A percentile compares a stretch with the other conserved stretches of the same genome.
Evolutionary conservation across 768 basidiomycete genomes (phyloP).

Genomic region (Boletus sp.): DNA sequence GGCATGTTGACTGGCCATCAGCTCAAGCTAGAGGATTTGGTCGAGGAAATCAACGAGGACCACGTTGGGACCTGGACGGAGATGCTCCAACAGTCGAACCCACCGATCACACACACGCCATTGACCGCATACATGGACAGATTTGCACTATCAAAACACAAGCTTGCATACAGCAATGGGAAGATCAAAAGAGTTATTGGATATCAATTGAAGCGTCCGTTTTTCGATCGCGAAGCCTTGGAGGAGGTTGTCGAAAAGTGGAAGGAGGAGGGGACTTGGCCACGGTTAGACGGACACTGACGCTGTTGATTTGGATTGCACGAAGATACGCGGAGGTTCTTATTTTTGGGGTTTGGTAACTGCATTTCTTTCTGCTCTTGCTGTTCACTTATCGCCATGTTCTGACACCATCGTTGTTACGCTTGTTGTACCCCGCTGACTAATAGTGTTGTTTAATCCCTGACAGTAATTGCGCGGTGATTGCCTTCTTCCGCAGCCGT

Average conservation of each 20-base stretch:
- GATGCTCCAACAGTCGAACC: conserved; percentile 70
- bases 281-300: conserved; percentile 23
- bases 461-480: background rate
- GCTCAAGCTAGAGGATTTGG: conserved; percentile 64
- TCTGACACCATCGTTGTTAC: conserved; percentile 10
- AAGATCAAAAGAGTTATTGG: conserved; percentile 76
- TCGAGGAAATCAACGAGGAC: conserved; percentile 83
- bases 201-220: conserved; percentile 62
- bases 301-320: background rate
- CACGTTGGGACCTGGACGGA: conserved; percentile 82
- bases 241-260: conserved; percentile 76
- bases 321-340: conserved; percentile 15
- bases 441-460: conserved; percentile 27
- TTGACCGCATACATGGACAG: conserved; percentile 79
- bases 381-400: conserved; percentile 12
- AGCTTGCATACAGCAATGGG: conserved; percentile 62
- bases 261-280: conserved; percentile 62
- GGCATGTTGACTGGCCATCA: conserved; percentile 25
- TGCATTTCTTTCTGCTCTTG: conserved; percentile 12
- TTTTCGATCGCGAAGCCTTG: conserved; percentile 59
- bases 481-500: no score
- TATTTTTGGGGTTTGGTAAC: conserved; percentile 18
- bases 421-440: conserved; percentile 26
- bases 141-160: conserved; percentile 66
- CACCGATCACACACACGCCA: conserved; percentile 69